phyloP scores from a whole-genome alignment of 1,284 basidiomycete species.

The Boletus semigastroideus region DNA sequence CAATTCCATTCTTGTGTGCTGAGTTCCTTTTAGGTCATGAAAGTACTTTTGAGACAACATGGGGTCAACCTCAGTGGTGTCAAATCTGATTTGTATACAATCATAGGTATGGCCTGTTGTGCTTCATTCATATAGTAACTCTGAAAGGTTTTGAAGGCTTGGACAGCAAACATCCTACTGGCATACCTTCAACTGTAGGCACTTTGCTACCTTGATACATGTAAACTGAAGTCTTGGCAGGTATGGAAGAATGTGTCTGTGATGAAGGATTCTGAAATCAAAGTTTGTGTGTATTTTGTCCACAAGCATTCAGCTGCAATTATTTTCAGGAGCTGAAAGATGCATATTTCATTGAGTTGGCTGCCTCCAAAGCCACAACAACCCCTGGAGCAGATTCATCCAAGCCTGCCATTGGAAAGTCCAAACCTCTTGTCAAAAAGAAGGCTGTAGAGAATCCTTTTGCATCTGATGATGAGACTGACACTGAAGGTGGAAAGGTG shows the following conservation, averaged over 20 bases:
- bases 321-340: slow-evolving; percentile 54
- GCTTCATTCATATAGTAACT: neutral
- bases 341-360: slow-evolving; percentile 49
- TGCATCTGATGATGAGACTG: slow-evolving; percentile 45
- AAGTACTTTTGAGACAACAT: slow-evolving; percentile 59
- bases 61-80: slow-evolving; percentile 65
- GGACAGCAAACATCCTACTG: slow-evolving; percentile 73
- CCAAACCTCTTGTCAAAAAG: slow-evolving; percentile 42
- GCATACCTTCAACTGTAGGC: slow-evolving; percentile 63
- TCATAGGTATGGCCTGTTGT: slow-evolving; percentile 43
- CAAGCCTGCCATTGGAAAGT: slow-evolving; percentile 36
- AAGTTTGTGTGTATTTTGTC: slow-evolving; percentile 38
- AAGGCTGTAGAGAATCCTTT: slow-evolving; percentile 45
- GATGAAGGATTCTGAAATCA: slow-evolving; percentile 58
- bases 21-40: slow-evolving; percentile 54
- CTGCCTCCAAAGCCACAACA: slow-evolving; percentile 26
- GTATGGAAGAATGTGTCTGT: slow-evolving; percentile 65
- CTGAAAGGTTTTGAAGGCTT: slow-evolving; percentile 42
- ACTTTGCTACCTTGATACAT: slow-evolving; percentile 6
- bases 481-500: slow-evolving; percentile 7
- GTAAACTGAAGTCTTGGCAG: slow-evolving; percentile 34
- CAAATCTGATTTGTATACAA: slow-evolving; percentile 67
- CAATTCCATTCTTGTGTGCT: neutral
- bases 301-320: neutral
- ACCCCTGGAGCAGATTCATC: slow-evolving; percentile 18